Percentiles rank a stretch among this genome's conserved stretches.
Evolutionary conservation across 176 grass and related monocot genomes (phyloP).

Genomic region (Juncus inflexus): DNA sequence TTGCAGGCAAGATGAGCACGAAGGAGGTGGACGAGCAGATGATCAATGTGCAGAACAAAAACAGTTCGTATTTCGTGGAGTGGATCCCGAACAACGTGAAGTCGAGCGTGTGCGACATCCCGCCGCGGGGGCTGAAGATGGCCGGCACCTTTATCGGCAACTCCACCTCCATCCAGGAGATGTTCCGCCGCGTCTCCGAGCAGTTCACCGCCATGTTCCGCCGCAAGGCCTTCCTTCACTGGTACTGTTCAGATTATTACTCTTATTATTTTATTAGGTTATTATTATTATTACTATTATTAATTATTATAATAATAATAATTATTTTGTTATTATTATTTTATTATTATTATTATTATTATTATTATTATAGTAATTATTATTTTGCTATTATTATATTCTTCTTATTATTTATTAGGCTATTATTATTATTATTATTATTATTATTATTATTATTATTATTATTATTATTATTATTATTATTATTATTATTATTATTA

Average conservation of each 20-base stretch:
- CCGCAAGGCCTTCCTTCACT: slow-evolving; percentile 83
- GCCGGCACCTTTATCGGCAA: slow-evolving; percentile 75
- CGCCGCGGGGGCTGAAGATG: slow-evolving; percentile 49
- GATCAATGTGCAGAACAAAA: slow-evolving; percentile 81
- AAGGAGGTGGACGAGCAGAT: slow-evolving; percentile 80
- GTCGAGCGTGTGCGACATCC: slow-evolving; percentile 75
- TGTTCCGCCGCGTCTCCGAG: slow-evolving; percentile 82
- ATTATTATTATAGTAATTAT: too few species aligned
- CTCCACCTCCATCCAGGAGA: slow-evolving; percentile 87
- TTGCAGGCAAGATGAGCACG: slow-evolving; percentile 47
- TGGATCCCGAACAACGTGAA: slow-evolving; percentile 82
- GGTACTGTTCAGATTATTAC: slow-evolving; percentile 31
- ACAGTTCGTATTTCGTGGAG: slow-evolving; percentile 68
- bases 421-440: too few species aligned
- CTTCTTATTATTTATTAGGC: too few species aligned
- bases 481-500: too few species aligned
- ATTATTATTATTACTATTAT: too few species aligned
- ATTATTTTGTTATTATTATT: too few species aligned
- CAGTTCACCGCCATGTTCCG: slow-evolving; percentile 92
- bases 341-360: too few species aligned
- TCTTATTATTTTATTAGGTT: too few species aligned
- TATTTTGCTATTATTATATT: too few species aligned
- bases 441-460: too few species aligned
- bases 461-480: too few species aligned
- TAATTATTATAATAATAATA: too few species aligned